Conservation (phyloP, 306 rosid genomes). For the Lathyrus oleraceus region DNA sequence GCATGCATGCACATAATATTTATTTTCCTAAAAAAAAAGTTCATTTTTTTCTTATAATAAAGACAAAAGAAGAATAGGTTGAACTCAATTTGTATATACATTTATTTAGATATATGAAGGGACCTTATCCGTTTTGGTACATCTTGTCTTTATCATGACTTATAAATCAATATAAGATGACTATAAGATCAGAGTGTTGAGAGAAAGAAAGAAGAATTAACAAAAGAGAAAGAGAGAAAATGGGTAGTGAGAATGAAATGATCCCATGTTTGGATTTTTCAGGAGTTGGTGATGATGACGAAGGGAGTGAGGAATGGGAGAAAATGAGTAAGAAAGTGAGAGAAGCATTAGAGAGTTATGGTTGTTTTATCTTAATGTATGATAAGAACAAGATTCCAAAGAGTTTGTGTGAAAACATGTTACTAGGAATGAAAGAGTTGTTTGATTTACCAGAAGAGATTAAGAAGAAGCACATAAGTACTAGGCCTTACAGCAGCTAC, state of each 20-base stretch:
- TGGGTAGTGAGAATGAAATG: slow-evolving; percentile 10
- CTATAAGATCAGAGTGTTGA: neutral
- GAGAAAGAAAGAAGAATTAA: neutral
- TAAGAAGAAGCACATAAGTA: slow-evolving; percentile 45
- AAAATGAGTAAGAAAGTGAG: slow-evolving; percentile 44
- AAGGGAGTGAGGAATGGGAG: slow-evolving; percentile 48
- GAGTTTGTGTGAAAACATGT: slow-evolving; percentile 39
- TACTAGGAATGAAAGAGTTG: slow-evolving; percentile 34
- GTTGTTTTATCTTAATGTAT: slow-evolving; percentile 31
- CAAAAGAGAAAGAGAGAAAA: neutral
- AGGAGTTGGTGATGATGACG: neutral
- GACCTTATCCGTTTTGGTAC: slow-evolving; percentile 5
- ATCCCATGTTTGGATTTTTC: slow-evolving; percentile 41
- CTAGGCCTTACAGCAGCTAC: slow-evolving; percentile 50
- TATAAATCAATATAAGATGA: neutral
- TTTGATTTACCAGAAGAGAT: slow-evolving; percentile 62
- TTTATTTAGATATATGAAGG: slow-evolving; percentile 5
- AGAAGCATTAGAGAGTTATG: slow-evolving; percentile 53
- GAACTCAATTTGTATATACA: neutral
- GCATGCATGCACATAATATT: slow-evolving; percentile 22
- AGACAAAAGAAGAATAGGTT: too few relatives aligned
- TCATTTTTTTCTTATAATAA: too few relatives aligned
- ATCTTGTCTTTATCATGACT: neutral
- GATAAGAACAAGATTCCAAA: slow-evolving; percentile 8
- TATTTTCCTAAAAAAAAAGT: too few relatives aligned